phyloP scores from a whole-genome alignment of 805 yeast species.

The Metschnikowia lachancei region DNA sequence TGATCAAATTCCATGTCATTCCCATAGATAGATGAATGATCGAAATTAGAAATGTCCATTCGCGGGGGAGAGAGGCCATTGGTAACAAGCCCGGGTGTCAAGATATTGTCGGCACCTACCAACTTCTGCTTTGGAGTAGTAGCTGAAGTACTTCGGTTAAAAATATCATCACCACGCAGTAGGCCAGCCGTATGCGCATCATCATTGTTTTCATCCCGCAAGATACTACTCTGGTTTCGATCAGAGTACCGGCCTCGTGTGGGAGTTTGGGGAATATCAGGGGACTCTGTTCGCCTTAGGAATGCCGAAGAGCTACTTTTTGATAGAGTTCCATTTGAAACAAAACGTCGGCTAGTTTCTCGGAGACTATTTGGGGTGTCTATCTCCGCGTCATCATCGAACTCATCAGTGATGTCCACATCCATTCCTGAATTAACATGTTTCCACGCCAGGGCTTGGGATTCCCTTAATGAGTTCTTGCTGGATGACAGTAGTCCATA shows the following conservation, averaged over 20 bases:
- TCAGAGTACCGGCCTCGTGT: not conserved
- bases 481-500: slow-evolving; percentile 14
- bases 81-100: slow-evolving; percentile 18
- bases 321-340: not conserved
- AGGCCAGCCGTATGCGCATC: not conserved
- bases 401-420: slow-evolving; percentile 3
- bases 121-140: slow-evolving; percentile 19
- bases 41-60: not conserved
- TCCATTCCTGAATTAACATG: not conserved
- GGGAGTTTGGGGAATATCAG: slow-evolving; percentile 2
- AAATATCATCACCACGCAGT: not conserved
- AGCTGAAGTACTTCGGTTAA: not conserved
- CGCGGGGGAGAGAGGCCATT: slow-evolving; percentile 6
- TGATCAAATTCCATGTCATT: slow-evolving; percentile 28
- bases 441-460: slow-evolving; percentile 3
- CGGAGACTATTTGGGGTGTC: slow-evolving; percentile 6
- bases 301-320: not conserved
- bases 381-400: slow-evolving; percentile 8
- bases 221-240: not conserved
- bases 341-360: not conserved
- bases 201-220: not conserved
- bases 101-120: slow-evolving; percentile 26
- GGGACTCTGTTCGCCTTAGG: not conserved
- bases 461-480: not conserved
- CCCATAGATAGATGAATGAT: not conserved